phyloP scores from a whole-genome alignment of 805 yeast species.

The Saturnispora mendoncae region DNA sequence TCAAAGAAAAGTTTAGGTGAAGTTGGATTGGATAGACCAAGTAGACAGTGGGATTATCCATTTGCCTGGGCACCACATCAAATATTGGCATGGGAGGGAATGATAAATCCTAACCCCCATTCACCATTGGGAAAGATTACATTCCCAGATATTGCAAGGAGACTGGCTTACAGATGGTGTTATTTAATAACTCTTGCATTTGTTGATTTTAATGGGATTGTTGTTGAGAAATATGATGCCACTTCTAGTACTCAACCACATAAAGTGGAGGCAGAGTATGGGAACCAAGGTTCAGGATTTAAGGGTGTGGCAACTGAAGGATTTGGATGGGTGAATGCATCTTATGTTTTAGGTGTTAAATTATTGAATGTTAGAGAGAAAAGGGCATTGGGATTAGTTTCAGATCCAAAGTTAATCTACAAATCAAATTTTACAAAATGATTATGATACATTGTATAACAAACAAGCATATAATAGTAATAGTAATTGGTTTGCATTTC shows the following conservation, averaged over 20 bases:
- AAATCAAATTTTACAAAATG: not conserved
- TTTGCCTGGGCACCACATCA: constrained; percentile 99
- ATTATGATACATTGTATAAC: no score
- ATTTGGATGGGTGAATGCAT: constrained; percentile 96
- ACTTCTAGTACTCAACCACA: constrained; percentile 78
- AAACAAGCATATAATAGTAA: no score
- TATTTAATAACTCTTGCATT: constrained; percentile 80
- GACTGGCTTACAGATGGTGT: constrained; percentile 85
- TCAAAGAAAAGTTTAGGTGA: constrained; percentile 67
- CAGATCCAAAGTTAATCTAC: constrained; percentile 44
- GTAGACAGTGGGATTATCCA: constrained; percentile 97
- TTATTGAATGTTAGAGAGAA: constrained; percentile 56
- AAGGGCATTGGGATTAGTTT: constrained; percentile 71
- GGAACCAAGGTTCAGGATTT: constrained; percentile 90
- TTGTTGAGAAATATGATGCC: constrained; percentile 92
- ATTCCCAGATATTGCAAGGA: constrained; percentile 44
- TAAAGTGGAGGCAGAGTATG: constrained; percentile 90
- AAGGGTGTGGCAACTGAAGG: constrained; percentile 94
- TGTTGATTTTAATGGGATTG: constrained; percentile 89
- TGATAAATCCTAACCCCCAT: constrained; percentile 57
- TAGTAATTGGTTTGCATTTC: no score
- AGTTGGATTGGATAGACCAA: constrained; percentile 62
- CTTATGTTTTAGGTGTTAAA: constrained; percentile 65
- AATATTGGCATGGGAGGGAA: constrained; percentile 86
- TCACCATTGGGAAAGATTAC: constrained; percentile 9